phyloP scores from a whole-genome alignment of 1,139 yeast species.

The Yamadazyma jaroonii region DNA sequence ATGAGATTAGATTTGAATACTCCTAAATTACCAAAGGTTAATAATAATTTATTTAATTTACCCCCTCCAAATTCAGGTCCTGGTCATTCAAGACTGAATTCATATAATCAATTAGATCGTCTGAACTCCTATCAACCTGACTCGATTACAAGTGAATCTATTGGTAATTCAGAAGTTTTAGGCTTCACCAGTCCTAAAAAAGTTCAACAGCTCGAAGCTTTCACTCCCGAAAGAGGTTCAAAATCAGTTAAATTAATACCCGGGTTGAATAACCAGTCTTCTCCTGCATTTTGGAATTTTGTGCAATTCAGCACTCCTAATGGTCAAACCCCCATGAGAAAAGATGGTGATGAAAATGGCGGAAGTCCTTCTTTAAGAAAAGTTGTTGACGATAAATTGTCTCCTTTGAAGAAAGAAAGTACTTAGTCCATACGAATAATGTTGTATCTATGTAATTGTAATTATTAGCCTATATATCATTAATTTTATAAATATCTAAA shows the following conservation, averaged over 20 bases:
- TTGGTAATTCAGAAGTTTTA: constrained; percentile 30
- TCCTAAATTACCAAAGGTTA: constrained; percentile 37
- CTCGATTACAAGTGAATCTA: constrained; percentile 16
- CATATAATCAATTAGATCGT: constrained; percentile 19
- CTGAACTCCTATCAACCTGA: constrained; percentile 11
- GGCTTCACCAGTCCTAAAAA: constrained; percentile 53
- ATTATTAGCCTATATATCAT: constrained; percentile 6
- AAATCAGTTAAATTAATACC: constrained; percentile 25
- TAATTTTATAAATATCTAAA: constrained; percentile 16
- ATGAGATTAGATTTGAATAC: constrained; percentile 27
- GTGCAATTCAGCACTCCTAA: constrained; percentile 73
- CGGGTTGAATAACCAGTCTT: constrained; percentile 41
- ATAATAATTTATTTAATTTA: constrained; percentile 28
- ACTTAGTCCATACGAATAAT: constrained; percentile 2
- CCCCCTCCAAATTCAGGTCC: constrained; percentile 29
- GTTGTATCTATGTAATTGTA: constrained; percentile 1
- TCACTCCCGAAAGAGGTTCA: constrained; percentile 77
- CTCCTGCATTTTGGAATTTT: constrained; percentile 79
- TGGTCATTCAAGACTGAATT: constrained; percentile 26
- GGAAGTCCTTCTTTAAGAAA: constrained; percentile 42
- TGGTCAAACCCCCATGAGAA: constrained; percentile 45
- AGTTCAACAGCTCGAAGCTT: constrained; percentile 69
- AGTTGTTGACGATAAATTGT: constrained; percentile 18
- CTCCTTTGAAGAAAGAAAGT: constrained; percentile 14
- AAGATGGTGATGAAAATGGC: constrained; percentile 36